Conservation (phyloP, 768 basidiomycete species). For the Rubroboletus satanas region DNA sequence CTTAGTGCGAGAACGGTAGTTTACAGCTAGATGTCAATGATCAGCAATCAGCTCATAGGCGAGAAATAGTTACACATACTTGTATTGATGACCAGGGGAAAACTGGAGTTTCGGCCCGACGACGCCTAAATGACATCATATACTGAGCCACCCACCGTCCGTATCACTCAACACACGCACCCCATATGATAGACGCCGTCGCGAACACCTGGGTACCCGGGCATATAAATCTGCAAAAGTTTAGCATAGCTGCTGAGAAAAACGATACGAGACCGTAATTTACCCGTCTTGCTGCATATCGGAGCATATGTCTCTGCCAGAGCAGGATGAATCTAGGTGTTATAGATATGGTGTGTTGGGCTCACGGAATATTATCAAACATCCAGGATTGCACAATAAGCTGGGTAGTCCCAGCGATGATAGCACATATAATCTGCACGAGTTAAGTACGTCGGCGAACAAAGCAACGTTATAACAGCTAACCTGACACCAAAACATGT, state of each 20-base stretch:
- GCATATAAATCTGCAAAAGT: conserved; percentile 42
- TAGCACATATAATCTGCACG: conserved; percentile 54
- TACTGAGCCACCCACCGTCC: conserved; percentile 7
- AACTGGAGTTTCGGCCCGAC: conserved; percentile 63
- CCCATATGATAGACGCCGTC: conserved; percentile 54
- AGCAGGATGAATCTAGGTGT: not conserved
- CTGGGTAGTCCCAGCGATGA: conserved; percentile 69
- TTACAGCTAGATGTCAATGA: conserved; percentile 8
- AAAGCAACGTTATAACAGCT: not conserved
- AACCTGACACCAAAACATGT: conserved; percentile 72
- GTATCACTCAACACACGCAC: conserved; percentile 12
- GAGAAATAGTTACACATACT: conserved; percentile 36
- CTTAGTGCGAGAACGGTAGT: conserved; percentile 10
- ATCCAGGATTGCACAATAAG: conserved; percentile 75
- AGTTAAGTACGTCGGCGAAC: not conserved
- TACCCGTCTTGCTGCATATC: conserved; percentile 39
- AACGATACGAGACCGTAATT: not conserved
- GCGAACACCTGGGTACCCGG: conserved; percentile 50
- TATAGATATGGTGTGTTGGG: not conserved
- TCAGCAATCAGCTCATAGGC: conserved; percentile 12
- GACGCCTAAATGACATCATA: conserved; percentile 44
- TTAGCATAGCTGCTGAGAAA: not conserved
- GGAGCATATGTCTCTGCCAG: conserved; percentile 45
- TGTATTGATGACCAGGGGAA: conserved; percentile 53
- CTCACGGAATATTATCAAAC: conserved; percentile 57